Base-by-base conservation (phyloP, 1,139 yeast species). In the Yueomyces sp. region DNA sequence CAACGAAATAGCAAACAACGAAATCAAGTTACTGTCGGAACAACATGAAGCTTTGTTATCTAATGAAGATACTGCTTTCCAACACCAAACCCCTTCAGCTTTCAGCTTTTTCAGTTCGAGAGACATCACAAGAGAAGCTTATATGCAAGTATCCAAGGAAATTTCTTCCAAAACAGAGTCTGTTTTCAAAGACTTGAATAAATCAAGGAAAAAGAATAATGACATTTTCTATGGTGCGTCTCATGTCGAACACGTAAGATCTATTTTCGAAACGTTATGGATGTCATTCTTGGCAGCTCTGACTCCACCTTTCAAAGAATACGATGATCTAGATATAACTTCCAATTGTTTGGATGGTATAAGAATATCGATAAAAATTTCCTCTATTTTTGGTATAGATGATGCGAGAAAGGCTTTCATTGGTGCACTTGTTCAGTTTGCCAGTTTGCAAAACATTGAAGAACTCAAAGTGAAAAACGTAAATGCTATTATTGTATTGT, bases 261-360 rank as follows among this genome's bases (percentile, higher is more conserved):
- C 96, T 1, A 85, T 93, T 59, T 91, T 91, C 64, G 96, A 89
- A 55, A 86, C 86, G 11, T 69, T 85, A 41, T 93, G 99, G 99
- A 87, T 91, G 96, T 86, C 96, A 0, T 75, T 91, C 42, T 69
- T 93, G 51, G 98, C 96, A 4, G 96, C 95, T 0, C 70, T 93
- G 42, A 86, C 96, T 0, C 93, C 94, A 3, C 94, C 96, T 3
- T 86, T 89, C 65, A 87, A 83, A 58, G 95, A 85, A 47, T 80
- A 81, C 48, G 93, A 85, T 49, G 96, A 87, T 51, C 71, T 72
- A 12, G 91, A 80, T 41, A 76, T 84, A 4, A 72, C 83, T n/a
- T 72, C 69, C 45, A 62, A 73, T 4, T 82, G 96, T 53, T 68
- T 93, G 46, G 95, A 85, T 51, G 98, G 97, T 8, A 75, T 91